phyloP scores from a whole-genome alignment of 768 basidiomycete genomes.

The Tylopilus vinaceipallidus region DNA sequence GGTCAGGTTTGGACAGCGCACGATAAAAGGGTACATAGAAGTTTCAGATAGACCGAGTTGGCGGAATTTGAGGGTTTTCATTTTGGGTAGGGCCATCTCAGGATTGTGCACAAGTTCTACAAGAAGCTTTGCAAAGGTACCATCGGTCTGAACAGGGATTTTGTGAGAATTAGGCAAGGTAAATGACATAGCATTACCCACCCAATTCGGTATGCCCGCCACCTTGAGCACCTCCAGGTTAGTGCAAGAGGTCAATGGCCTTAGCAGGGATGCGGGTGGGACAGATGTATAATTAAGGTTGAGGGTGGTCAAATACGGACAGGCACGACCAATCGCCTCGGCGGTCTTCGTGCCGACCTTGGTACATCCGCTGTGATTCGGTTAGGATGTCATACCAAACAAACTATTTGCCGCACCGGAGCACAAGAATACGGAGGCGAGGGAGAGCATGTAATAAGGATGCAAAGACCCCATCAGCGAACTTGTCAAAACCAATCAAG shows the following conservation, averaged over 20 bases:
- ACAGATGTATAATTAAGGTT: conserved; percentile 65
- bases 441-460: conserved; percentile 46
- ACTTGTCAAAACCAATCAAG: conserved; percentile 50
- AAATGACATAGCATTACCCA: conserved; percentile 24
- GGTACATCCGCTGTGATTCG: conserved; percentile 50
- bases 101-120: conserved; percentile 17
- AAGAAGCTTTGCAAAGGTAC: conserved; percentile 48
- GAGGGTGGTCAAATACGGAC: conserved; percentile 42
- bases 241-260: conserved; percentile 37
- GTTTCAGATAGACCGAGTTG: conserved; percentile 51
- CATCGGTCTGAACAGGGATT: conserved; percentile 48
- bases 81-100: conserved; percentile 34
- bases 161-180: background rate
- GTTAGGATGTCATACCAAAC: conserved; percentile 14
- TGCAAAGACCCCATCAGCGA: conserved; percentile 51
- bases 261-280: conserved; percentile 45
- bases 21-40: conserved; percentile 42
- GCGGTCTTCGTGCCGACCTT: conserved; percentile 53
- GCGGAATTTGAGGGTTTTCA: conserved; percentile 59
- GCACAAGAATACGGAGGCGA: conserved; percentile 44
- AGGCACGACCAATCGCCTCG: conserved; percentile 40
- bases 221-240: conserved; percentile 57
- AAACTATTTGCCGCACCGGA: conserved; percentile 44
- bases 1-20: conserved; percentile 47
- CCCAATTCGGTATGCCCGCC: conserved; percentile 63